Evolutionary conservation across 2,329 filamentous ascomycete species (phyloP).

Genomic region (Thelonectria discophora): DNA sequence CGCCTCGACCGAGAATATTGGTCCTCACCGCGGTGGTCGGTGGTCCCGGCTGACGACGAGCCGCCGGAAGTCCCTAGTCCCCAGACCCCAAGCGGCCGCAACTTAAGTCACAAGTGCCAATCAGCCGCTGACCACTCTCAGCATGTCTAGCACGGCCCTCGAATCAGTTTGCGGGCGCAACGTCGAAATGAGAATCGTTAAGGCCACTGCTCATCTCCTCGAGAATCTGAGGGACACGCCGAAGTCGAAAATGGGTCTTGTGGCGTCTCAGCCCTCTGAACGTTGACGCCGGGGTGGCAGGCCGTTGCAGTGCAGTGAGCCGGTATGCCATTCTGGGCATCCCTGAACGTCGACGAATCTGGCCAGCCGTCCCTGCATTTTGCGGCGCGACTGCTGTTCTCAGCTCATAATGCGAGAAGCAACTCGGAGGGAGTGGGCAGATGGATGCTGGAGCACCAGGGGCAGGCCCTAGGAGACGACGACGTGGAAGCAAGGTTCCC

Average conservation of each 20-base stretch:
- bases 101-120: neutral
- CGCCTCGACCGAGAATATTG: constrained; percentile 3
- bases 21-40: constrained; percentile 6
- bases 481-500: constrained; percentile 4
- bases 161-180: constrained; percentile 44
- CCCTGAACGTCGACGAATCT: constrained; percentile 7
- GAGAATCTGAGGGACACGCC: neutral
- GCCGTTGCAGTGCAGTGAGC: constrained; percentile 5
- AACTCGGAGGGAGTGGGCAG: constrained; percentile 14
- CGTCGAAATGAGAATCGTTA: constrained; percentile 36
- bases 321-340: constrained; percentile 20
- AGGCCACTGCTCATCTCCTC: constrained; percentile 16
- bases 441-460: neutral
- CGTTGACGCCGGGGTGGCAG: constrained; percentile 4
- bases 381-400: neutral
- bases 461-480: neutral
- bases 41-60: constrained; percentile 4
- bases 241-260: constrained; percentile 10
- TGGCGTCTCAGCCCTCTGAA: constrained; percentile 15
- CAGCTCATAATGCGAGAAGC: constrained; percentile 14
- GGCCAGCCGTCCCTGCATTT: constrained; percentile 2
- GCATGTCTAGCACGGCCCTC: constrained; percentile 35
- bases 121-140: constrained; percentile 39
- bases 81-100: constrained; percentile 32
- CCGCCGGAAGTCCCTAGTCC: constrained; percentile 24